phyloP scores from a whole-genome alignment of 2,329 filamentous ascomycete species.

The Cladophialophora exuberans region DNA sequence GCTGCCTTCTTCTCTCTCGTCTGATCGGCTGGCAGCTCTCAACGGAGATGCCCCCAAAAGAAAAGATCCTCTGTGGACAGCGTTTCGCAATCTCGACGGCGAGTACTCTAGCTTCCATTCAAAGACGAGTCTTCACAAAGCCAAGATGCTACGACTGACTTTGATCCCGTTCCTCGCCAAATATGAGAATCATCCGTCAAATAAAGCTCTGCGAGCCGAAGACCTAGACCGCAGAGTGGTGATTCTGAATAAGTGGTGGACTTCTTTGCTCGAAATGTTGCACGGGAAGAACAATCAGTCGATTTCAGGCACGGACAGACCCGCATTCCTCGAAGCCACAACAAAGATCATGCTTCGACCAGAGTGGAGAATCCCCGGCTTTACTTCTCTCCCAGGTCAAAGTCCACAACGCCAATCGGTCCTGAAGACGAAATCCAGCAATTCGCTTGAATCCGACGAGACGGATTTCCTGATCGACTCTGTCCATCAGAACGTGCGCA shows the following conservation, averaged over 20 bases:
- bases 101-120: slow-evolving; percentile 66
- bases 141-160: slow-evolving; percentile 71
- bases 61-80: slow-evolving; percentile 71
- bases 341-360: slow-evolving; percentile 83
- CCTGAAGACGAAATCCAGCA: slow-evolving; percentile 56
- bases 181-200: slow-evolving; percentile 70
- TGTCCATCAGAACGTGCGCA: slow-evolving; percentile 84
- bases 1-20: slow-evolving; percentile 46
- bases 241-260: slow-evolving; percentile 92
- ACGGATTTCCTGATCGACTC: slow-evolving; percentile 74
- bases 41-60: slow-evolving; percentile 52
- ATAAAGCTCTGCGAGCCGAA: slow-evolving; percentile 69
- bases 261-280: slow-evolving; percentile 76
- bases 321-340: slow-evolving; percentile 76
- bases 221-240: slow-evolving; percentile 79
- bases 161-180: slow-evolving; percentile 77
- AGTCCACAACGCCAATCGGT: slow-evolving; percentile 42
- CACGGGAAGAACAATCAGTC: slow-evolving; percentile 74
- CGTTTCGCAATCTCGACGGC: slow-evolving; percentile 68
- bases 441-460: slow-evolving; percentile 62
- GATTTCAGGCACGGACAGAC: slow-evolving; percentile 81
- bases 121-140: slow-evolving; percentile 74
- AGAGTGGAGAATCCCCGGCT: slow-evolving; percentile 80
- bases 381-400: slow-evolving; percentile 50
- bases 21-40: slow-evolving; percentile 39